Conservation (phyloP, 106 monocot species). For the Cymbidium sinense region DNA sequence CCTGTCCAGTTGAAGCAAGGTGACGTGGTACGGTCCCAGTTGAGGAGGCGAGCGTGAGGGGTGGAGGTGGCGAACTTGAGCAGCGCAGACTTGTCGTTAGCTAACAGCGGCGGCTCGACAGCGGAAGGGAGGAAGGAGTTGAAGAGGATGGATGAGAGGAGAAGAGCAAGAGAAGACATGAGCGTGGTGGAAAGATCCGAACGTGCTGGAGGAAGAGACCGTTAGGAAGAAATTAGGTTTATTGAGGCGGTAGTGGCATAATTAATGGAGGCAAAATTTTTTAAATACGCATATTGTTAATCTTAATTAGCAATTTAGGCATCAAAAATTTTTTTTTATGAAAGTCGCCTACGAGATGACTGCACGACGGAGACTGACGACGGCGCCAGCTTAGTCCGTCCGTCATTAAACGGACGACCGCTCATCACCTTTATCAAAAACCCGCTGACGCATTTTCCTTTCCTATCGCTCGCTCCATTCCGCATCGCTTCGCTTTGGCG, state of each 20-base stretch:
- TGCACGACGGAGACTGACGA: too few relatives aligned
- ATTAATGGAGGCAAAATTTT: too few relatives aligned
- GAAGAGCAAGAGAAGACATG: neutral
- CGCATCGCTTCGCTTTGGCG: too few relatives aligned
- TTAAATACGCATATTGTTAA: too few relatives aligned
- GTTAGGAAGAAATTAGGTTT: neutral
- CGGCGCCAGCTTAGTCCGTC: too few relatives aligned
- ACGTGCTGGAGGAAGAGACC: neutral
- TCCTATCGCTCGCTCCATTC: too few relatives aligned
- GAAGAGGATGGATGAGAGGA: neutral
- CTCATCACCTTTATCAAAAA: too few relatives aligned
- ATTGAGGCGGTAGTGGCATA: neutral
- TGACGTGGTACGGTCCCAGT: neutral
- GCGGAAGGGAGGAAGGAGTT: neutral
- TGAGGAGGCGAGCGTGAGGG: neutral
- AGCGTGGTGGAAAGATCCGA: neutral
- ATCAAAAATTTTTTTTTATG: too few relatives aligned
- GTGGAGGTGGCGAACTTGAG: neutral
- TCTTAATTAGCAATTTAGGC: too few relatives aligned
- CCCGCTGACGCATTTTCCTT: too few relatives aligned
- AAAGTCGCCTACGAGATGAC: too few relatives aligned
- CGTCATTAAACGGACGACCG: too few relatives aligned
- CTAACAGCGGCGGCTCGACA: neutral
- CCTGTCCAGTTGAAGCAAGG: neutral
- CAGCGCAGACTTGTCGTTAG: neutral